Evolutionary conservation across 2,329 filamentous ascomycete species (phyloP).

Genomic region (Fusarium nisikadoi): DNA sequence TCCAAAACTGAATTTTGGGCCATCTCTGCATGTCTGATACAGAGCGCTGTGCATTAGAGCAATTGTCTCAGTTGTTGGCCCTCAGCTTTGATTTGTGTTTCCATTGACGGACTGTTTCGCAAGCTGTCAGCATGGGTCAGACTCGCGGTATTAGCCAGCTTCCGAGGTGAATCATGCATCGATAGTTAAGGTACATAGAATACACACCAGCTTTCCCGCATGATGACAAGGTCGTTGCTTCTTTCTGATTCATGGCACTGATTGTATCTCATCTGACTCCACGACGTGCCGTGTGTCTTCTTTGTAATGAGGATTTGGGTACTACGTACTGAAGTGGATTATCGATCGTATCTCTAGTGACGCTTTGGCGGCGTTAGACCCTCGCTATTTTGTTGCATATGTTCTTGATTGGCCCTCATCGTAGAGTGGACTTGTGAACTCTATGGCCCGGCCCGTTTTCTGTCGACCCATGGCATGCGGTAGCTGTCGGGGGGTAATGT

Average conservation of each 20-base stretch:
- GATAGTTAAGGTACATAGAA: not conserved
- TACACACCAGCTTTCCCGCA: not conserved
- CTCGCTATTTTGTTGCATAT: not conserved
- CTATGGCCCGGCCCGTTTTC: constrained; percentile 41
- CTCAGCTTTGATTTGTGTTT: not conserved
- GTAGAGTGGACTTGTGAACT: constrained; percentile 30
- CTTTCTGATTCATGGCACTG: not conserved
- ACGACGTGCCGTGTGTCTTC: not conserved
- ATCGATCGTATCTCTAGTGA: not conserved
- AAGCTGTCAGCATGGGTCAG: constrained; percentile 1
- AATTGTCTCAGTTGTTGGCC: constrained; percentile 8
- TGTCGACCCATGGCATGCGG: constrained; percentile 28
- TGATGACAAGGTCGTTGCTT: not conserved
- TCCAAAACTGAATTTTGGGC: not conserved
- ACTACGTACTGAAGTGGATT: not conserved
- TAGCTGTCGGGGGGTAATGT: constrained; percentile 9
- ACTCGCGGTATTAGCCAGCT: not conserved
- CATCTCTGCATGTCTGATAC: not conserved
- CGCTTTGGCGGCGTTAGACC: not conserved
- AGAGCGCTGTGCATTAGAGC: not conserved
- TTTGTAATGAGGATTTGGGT: not conserved
- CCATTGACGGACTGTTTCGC: not conserved
- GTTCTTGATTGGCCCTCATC: not conserved
- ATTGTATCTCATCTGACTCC: not conserved
- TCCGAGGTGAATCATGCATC: not conserved